A percentile compares a stretch with the other conserved stretches of the same genome.
Evolutionary conservation across 257 asterid genomes (phyloP).

Genomic region (Solanum virginianum): DNA sequence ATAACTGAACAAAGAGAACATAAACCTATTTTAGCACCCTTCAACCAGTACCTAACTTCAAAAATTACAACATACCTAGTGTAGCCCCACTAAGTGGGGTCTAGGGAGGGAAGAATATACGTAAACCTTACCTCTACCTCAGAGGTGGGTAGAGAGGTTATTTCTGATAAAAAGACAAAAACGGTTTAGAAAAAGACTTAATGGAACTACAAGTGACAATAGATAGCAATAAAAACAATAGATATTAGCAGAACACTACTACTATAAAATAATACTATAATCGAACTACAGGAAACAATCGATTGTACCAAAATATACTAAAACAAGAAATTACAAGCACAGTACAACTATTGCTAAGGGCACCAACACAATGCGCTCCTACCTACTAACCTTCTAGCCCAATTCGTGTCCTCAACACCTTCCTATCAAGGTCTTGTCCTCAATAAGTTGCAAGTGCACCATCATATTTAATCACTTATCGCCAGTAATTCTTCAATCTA

Average conservation of each 20-base stretch:
- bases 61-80: background rate
- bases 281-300: background rate
- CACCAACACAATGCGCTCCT: background rate
- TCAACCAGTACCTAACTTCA: background rate
- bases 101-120: background rate
- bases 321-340: background rate
- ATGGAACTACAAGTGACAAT: background rate
- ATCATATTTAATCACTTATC: background rate
- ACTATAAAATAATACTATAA: background rate
- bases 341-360: background rate
- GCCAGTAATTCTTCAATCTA: background rate
- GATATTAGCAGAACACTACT: background rate
- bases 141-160: background rate
- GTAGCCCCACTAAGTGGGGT: background rate
- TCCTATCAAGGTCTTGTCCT: background rate
- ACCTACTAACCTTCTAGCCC: background rate
- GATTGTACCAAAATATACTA: too few species aligned
- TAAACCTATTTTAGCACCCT: background rate
- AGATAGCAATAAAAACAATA: background rate
- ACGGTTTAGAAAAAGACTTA: background rate
- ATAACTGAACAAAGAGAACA: background rate
- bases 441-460: background rate
- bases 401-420: background rate
- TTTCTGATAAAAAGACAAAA: background rate
- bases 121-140: background rate